phyloP scores from a whole-genome alignment of 2,329 filamentous ascomycete species.

The Zelopaecilomyces penicillatus region DNA sequence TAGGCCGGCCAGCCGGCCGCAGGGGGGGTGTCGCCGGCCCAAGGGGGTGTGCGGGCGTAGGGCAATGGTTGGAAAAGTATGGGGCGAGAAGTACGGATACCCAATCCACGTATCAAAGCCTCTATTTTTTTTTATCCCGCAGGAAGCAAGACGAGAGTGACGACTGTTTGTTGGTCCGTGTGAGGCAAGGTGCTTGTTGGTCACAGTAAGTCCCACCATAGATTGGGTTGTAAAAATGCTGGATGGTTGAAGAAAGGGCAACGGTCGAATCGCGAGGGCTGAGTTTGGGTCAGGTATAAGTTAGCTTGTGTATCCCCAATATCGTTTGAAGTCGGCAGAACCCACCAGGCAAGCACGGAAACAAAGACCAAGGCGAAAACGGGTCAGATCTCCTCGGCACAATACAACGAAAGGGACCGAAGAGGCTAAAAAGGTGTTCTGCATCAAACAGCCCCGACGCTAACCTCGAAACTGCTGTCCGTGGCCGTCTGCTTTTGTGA shows the following conservation, averaged over 20 bases:
- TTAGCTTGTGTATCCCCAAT: conserved; percentile 25
- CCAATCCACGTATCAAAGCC: conserved; percentile 30
- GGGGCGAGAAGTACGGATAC: conserved; percentile 31
- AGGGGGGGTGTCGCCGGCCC: conserved; percentile 16
- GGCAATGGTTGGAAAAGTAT: conserved; percentile 19
- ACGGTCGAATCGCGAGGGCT: conserved; percentile 17
- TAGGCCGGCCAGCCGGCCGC: conserved; percentile 8
- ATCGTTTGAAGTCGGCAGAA: conserved; percentile 9
- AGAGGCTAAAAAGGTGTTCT: conserved; percentile 7
- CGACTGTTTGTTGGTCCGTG: conserved; percentile 19
- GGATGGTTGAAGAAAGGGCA: conserved; percentile 15
- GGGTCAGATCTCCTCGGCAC: conserved; percentile 1
- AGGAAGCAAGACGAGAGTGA: conserved; percentile 22
- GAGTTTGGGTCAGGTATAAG: conserved; percentile 29
- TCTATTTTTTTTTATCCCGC: conserved; percentile 25
- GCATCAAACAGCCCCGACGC: conserved; percentile 9
- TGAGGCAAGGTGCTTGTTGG: conserved; percentile 21
- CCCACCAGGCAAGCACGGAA: conserved; percentile 7
- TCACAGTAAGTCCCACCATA: conserved; percentile 21
- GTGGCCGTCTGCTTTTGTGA: conserved; percentile 4
- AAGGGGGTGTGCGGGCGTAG: conserved; percentile 17
- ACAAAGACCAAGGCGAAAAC: neutral
- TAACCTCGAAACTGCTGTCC: conserved; percentile 7
- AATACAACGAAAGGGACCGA: conserved; percentile 4
- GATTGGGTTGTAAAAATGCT: conserved; percentile 16